Percentiles rank a stretch among this genome's conserved stretches.
phyloP scores from a whole-genome alignment of 2,329 filamentous ascomycete species.

The Colletotrichum somersetense region DNA sequence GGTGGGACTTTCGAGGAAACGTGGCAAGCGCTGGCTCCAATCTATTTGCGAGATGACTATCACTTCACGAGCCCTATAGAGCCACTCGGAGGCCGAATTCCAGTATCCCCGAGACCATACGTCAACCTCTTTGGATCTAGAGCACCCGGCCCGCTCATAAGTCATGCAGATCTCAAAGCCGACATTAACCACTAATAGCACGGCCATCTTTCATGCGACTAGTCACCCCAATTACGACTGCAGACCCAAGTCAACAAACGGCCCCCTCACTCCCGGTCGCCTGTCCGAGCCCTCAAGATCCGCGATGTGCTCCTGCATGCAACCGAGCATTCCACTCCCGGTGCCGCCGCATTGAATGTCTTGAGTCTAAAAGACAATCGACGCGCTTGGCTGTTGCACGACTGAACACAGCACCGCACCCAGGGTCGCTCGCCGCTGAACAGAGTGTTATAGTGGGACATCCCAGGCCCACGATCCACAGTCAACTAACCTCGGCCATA shows the following conservation, averaged over 20 bases:
- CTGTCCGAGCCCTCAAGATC: not conserved
- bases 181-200: constrained; percentile 1
- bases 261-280: not conserved
- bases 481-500: not conserved
- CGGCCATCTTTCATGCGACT: constrained; percentile 21
- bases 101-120: not conserved
- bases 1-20: constrained; percentile 5
- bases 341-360: not conserved
- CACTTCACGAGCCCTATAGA: not conserved
- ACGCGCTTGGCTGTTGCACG: not conserved
- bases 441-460: not conserved
- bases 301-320: constrained; percentile 21
- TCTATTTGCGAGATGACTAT: not conserved
- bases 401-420: not conserved
- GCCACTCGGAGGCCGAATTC: not conserved
- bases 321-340: constrained; percentile 7
- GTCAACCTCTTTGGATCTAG: not conserved
- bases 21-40: constrained; percentile 8
- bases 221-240: constrained; percentile 16
- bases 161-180: constrained; percentile 3
- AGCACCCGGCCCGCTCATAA: not conserved
- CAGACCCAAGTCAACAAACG: constrained; percentile 2
- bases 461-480: not conserved
- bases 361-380: too few species aligned
- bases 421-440: not conserved